Evolutionary conservation across 2,329 filamentous ascomycete genomes (phyloP), one percentile per base, ranked within the genome.

Genomic region (Ascosphaera aggregata): DNA sequence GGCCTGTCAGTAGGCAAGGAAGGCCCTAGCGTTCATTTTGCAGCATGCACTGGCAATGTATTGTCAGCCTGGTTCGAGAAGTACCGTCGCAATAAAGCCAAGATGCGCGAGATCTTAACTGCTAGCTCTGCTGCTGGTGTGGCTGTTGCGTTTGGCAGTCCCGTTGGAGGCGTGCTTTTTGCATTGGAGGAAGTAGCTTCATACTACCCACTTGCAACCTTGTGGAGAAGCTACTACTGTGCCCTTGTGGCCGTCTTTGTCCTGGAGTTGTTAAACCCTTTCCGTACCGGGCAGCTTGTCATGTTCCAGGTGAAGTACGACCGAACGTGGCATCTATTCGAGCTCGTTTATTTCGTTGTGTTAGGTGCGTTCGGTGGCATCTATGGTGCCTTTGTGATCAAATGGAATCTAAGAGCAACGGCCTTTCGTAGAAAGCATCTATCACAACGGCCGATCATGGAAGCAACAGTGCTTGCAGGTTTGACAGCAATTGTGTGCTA

Each of bases 141-240:
- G 3, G 89, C 80, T 2, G 89, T 98, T 20, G 89, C 89, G 17
- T 98, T 98, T 56, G 89, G 89, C 43, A 93, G 84, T 60, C 89
- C 89, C 1, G 98, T 98, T 44, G 89, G 89, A 40, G 89, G 89
- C 15, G 89, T 98, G 2, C 61, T 98, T 13, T 98, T 98, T 61
- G 94, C 86, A 2, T 64, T 98, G 4, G 89, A 80, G 70, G 82
- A 92, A 67, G 64, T 95, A 2, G 92, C 84, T 1, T 95, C 94
- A 55, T 95, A 94, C 57, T 95, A 95, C 48, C 86, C 89, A 0
- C 86, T 95, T 59, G 95, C 95, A 58, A 95, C 89, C 8, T 95
- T 98, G 89, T 98, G 89, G 89, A 89, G 94, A 55, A 93, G 84
- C 50, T 98, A 98, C 52, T 89, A 98, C 32, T 95, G 89, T 50